These are phyloP conservation scores for Phytophthora foliorum DNA, from an alignment of 352 stramenopile genomes.

Conservation along the genomic window DNA sequence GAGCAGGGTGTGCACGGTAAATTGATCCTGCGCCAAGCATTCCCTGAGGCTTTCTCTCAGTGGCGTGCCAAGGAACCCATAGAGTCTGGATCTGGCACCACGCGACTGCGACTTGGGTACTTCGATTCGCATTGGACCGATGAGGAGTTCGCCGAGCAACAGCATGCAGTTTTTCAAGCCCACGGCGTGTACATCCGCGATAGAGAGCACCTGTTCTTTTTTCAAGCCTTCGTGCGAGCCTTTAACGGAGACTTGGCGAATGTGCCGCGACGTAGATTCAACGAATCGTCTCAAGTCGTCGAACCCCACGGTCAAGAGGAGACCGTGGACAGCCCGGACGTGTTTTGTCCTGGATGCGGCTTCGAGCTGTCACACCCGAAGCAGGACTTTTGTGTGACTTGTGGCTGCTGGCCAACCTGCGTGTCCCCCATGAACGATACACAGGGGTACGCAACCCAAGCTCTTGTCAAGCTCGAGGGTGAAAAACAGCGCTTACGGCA, in stretches of 20 bases:
- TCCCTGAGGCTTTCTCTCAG: conserved; percentile 83
- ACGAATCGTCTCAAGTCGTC: conserved; percentile 30
- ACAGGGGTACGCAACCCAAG: conserved; percentile 57
- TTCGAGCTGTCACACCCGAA: conserved; percentile 54
- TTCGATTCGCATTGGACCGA: conserved; percentile 59
- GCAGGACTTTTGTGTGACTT: conserved; percentile 70
- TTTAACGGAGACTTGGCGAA: conserved; percentile 59
- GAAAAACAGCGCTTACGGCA: conserved; percentile 39
- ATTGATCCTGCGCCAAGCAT: conserved; percentile 86
- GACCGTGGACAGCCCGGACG: conserved; percentile 40
- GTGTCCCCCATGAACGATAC: conserved; percentile 64
- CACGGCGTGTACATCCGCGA: conserved; percentile 75
- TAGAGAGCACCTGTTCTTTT: conserved; percentile 77
- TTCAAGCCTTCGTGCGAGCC: conserved; percentile 64
- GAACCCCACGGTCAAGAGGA: conserved; percentile 56
- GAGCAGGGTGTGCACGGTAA: conserved; percentile 72
- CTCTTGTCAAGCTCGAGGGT: conserved; percentile 50
- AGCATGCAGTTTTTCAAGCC: conserved; percentile 36
- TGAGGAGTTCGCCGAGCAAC: conserved; percentile 50
- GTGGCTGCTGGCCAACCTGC: conserved; percentile 72
- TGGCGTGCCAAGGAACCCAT: conserved; percentile 93
- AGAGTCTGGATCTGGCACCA: conserved; percentile 84
- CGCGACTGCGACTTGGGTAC: conserved; percentile 66
- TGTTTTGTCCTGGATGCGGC: conserved; percentile 61
- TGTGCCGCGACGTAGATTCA: conserved; percentile 48